Evolutionary conservation across 2,329 filamentous ascomycete genomes (phyloP), one percentile per base, ranked within the genome.

Genomic region (Sporothrix schenckii): DNA sequence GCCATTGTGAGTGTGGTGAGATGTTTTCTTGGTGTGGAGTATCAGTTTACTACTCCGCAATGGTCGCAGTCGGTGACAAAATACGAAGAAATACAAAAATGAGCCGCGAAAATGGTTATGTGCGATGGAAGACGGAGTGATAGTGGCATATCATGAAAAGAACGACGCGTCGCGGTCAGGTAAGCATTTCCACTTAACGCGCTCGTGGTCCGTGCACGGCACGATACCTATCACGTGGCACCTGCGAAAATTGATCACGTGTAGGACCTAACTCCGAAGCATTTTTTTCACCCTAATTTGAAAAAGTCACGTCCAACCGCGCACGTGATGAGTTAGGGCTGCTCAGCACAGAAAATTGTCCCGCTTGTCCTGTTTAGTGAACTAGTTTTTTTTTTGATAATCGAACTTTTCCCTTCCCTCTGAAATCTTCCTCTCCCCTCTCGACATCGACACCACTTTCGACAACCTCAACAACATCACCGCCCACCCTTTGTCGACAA

Each of bases 1-100:
- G 88, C 88, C 88, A 91, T 91, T 27, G 72, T 79, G 69, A 6
- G 52, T 56, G 49, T 39, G 24, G 14, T 34, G 2, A 6, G 19
- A 16, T 5, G 3, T 21, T 13, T 21, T 47, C n/a, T 11, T 34
- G 4, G 63, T 14, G 63, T 53, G 10, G 13, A 1, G 9, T 21
- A 7, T 41, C 7, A 5, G 2, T 30, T 47, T 5, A 13, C 39
- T 27, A 11, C 6, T 9, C 3, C 41, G 39, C 44, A 4, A 3
- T 3, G 39, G 58, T 2, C 13, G 34, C 47, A 1, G 44, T 2
- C 11, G 16, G 24, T 16, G 54, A 7, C 1, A 16, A 52, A 16
- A 10, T n/a, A 41, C 10, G 30, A 0, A 67, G 63, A 60, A 34
- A 47, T 19, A 16, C 44, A 34, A 53, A 52, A 39, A 21, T 39